Conservation (phyloP, 2,329 filamentous ascomycete species). For the Chrysosporium keratinophilum region DNA sequence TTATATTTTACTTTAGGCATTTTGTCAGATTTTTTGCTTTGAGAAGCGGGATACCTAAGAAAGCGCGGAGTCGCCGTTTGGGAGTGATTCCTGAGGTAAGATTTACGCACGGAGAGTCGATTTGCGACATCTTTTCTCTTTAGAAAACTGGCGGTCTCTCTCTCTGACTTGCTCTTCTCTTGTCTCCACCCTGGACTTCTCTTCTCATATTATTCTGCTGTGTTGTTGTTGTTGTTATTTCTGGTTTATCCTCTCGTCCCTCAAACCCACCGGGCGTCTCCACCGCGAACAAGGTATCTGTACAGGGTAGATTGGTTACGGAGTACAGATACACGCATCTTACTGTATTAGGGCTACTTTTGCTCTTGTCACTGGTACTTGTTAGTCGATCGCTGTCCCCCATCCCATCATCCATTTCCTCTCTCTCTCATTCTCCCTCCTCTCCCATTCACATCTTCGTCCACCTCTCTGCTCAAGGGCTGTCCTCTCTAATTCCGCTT, state of each 20-base stretch:
- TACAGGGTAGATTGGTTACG: slow-evolving; percentile 3
- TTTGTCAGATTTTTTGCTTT: not conserved
- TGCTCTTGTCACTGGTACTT: slow-evolving; percentile 9
- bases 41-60: not conserved
- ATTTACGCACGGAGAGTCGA: not conserved
- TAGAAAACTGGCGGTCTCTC: not conserved
- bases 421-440: not conserved
- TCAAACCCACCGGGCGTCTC: not conserved
- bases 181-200: not conserved
- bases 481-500: not conserved
- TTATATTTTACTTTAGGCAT: not conserved
- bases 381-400: not conserved
- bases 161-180: not conserved
- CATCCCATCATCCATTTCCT: not conserved
- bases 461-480: not conserved
- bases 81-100: no score
- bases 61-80: not conserved
- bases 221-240: not conserved
- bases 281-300: slow-evolving; percentile 1
- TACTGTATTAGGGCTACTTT: slow-evolving; percentile 4
- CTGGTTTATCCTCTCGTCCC: not conserved
- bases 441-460: not conserved
- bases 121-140: not conserved
- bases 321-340: slow-evolving; percentile 5
- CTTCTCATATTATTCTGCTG: not conserved